phyloP scores from a whole-genome alignment of 164 flowering plant genomes.

The Protea cynaroides region DNA sequence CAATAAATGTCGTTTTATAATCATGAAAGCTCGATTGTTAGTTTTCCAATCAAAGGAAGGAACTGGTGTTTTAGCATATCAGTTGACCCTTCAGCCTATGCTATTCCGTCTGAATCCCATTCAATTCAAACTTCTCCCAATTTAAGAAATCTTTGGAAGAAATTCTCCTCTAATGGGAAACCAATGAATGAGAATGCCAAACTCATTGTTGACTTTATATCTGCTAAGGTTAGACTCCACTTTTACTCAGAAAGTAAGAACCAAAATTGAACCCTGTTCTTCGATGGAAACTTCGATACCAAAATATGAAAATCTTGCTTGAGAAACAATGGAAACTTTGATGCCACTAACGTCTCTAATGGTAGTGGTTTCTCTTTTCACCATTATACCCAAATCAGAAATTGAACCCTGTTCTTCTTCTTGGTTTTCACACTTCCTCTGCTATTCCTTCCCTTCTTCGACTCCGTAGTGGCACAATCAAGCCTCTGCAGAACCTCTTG shows the following conservation, averaged over 20 bases:
- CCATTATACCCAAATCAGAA: slow-evolving; percentile 2
- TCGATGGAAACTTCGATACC: neutral
- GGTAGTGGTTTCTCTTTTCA: slow-evolving; percentile 8
- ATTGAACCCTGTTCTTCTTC: neutral
- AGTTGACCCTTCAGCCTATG: slow-evolving; percentile 20
- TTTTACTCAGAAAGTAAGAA: too few relatives aligned
- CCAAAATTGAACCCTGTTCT: too few relatives aligned
- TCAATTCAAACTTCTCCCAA: slow-evolving; percentile 39
- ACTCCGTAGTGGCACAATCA: slow-evolving; percentile 29
- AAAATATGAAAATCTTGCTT: slow-evolving; percentile 1
- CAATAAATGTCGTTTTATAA: neutral
- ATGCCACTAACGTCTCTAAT: neutral
- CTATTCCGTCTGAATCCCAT: slow-evolving; percentile 13
- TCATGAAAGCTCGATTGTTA: slow-evolving; percentile 71
- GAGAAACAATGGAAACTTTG: neutral
- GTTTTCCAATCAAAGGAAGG: slow-evolving; percentile 79
- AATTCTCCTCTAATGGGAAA: slow-evolving; percentile 34
- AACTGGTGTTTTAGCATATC: slow-evolving; percentile 82
- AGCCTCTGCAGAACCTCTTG: slow-evolving; percentile 61
- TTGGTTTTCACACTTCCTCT: slow-evolving; percentile 2
- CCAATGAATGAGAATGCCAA: slow-evolving; percentile 50
- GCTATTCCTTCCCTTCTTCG: slow-evolving; percentile 11
- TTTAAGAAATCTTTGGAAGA: slow-evolving; percentile 54
- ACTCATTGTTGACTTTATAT: slow-evolving; percentile 52
- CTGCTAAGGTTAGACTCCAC: slow-evolving; percentile 45